Evolutionary conservation across 176 grass and related monocot genomes (phyloP).

Genomic region (Musa itinerans): DNA sequence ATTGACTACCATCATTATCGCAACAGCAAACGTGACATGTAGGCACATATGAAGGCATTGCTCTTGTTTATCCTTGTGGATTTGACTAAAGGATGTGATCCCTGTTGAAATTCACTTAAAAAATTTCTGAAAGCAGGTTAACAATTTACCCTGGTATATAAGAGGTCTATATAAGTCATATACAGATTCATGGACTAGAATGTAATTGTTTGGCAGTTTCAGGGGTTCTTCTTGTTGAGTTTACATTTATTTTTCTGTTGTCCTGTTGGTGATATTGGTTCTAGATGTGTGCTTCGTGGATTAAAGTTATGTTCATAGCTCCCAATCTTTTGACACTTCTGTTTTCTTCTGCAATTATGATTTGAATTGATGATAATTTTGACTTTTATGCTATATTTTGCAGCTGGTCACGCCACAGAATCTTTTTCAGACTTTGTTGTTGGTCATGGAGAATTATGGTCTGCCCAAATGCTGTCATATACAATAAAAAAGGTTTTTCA

Average conservation of each 20-base stretch:
- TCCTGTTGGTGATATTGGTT: background rate
- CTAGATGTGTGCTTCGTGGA: background rate
- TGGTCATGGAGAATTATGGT: constrained; percentile 97
- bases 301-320: background rate
- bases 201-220: background rate
- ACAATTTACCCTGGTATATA: no score
- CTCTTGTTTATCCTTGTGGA: no score
- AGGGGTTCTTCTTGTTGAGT: background rate
- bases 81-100: no score
- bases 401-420: constrained; percentile 94
- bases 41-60: no score
- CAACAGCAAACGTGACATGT: no score
- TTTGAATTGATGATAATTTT: background rate
- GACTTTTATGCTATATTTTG: constrained; percentile 21
- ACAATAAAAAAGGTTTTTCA: constrained; percentile 72
- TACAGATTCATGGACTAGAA: no score
- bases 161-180: no score
- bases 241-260: background rate
- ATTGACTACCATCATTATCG: no score
- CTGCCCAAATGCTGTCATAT: constrained; percentile 80
- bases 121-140: no score
- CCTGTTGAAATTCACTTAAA: no score
- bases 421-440: constrained; percentile 98
- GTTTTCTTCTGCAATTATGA: background rate
- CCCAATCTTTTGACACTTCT: background rate